A percentile compares a stretch with the other conserved stretches of the same genome.
Evolutionary conservation across 2,329 filamentous ascomycete species (phyloP).

Genomic region (Colletotrichum sp.): DNA sequence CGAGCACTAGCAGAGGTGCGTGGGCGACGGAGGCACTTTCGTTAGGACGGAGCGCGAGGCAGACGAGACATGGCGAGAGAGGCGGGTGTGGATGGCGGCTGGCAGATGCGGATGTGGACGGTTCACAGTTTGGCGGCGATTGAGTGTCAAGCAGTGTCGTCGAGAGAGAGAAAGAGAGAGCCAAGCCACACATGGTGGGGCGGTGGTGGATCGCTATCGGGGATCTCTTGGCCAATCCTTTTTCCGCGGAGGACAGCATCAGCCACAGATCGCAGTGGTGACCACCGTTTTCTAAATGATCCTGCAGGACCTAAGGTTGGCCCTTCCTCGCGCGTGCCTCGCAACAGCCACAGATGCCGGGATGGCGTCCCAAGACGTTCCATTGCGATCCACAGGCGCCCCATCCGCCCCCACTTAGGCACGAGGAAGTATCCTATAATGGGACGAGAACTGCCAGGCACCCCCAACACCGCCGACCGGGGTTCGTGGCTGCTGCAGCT

Average conservation of each 20-base stretch:
- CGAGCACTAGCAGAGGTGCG: background rate
- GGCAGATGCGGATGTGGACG: background rate
- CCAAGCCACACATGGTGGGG: background rate
- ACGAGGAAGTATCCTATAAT: slow-evolving; percentile 4
- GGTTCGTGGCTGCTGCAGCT: background rate
- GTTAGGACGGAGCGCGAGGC: background rate
- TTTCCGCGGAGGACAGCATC: background rate
- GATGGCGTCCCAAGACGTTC: background rate
- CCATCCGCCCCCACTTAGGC: background rate
- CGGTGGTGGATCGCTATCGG: background rate
- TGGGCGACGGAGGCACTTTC: background rate
- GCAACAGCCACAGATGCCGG: background rate
- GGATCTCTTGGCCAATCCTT: background rate
- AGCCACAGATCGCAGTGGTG: background rate
- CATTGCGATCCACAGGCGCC: background rate
- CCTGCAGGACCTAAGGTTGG: background rate
- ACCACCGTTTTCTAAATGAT: background rate
- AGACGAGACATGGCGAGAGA: background rate
- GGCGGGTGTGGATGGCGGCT: background rate
- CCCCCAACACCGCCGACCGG: background rate
- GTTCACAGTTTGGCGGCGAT: background rate
- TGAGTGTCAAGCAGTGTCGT: background rate
- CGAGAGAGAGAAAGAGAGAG: background rate
- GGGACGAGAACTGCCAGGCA: background rate
- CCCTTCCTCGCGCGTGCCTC: background rate